Evolutionary conservation across 768 basidiomycete genomes (phyloP), one percentile per base, ranked within the genome.

Genomic region (Termitomyces sp.): DNA sequence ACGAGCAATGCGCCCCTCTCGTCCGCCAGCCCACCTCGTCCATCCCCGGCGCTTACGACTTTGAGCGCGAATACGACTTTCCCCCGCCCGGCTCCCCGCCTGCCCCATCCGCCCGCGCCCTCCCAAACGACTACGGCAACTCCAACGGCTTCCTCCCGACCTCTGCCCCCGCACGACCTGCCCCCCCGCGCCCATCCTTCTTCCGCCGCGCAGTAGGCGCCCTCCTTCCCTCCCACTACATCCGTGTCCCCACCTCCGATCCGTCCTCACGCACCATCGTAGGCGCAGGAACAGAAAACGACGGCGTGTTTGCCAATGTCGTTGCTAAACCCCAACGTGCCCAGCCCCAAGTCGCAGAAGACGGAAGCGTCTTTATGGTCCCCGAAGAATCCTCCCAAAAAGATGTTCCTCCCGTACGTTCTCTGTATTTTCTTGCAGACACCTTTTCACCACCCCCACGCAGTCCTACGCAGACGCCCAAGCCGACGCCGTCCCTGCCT

Each of bases 261-360:
- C 69, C 70, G 5, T 59, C 66, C 46, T 62, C 74, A 5, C 63
- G 69, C 58, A 66, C 66, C 17, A 68, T 73, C 31, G 90, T 74
- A n/a, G 91, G 91, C 32, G 86, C 86, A 7, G 91, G 90, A 0
- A 77, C 75, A 17, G 84, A 92, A 31, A 94, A 95, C 65, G 95
- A 97, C 63, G 97, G 97, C 3, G 95, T 98, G 9, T 99, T 98
- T 67, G 86, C 90, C 31, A 99, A 98, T 66, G 85, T 99, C 37
- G 86, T 84, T 62, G 96, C 96, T 1, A 97, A 97, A 69, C 96
- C 97, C 1, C 73, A 75, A 52, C 69, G 68, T 16, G 68, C 76
- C 1, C 75, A 79, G 25, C 55, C 80, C 53, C 65, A 84, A n/a
- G 71, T 65, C 34, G 71, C 76, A 21, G 80, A 79, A 35, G 72